Base-by-base conservation (phyloP, 2,329 filamentous ascomycete species). In the Alternaria metachromatica region DNA sequence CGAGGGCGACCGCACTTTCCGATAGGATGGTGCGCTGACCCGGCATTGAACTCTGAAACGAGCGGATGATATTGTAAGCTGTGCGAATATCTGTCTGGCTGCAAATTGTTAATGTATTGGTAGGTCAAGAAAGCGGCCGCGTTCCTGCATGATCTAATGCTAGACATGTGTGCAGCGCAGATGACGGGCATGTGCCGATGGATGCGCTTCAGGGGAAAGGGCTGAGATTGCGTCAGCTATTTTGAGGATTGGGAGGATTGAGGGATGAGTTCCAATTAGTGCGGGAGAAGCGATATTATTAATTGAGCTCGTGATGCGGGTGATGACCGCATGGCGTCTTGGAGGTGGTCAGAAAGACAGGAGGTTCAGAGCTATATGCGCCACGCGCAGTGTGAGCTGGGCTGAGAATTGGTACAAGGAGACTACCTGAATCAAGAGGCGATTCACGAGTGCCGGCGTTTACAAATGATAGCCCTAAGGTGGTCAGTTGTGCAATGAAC, bases 121-220 rank as follows among this genome's bases (percentile, higher is more conserved):
- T 25, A 43, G 60, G 62, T 55, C 62, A 63, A 46, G 30, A 55
- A 63, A 23, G 41, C 55, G 66, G 63, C 55, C 60, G 65, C 58
- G 69, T 73, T 69, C 69, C 68, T 73, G 71, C 69, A 64, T 65
- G 20, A 60, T 58, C 53, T 33, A 33, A 59, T 60, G 55, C 43
- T 25, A 30, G 44, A 45, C 53, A 48, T 46, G 28, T 49, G 55
- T 51, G 48, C 30, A 46, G 53, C 48, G 23, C 33, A 46, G 51
- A 57, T 57, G 55, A 49, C 63, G 58, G 49, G 41, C 45, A 48
- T 54, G 54, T 33, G 53, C 55, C 58, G 33, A 55, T 53, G 48
- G 55, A 53, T 51, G 63, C 50, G 55, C 33, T 21, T 45, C 50
- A 45, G 54, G 43, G 21, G 44, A 53, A 53, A 55, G 55, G 49